phyloP scores from a whole-genome alignment of 2,329 filamentous ascomycete species.

The Raffaelea albimanens region DNA sequence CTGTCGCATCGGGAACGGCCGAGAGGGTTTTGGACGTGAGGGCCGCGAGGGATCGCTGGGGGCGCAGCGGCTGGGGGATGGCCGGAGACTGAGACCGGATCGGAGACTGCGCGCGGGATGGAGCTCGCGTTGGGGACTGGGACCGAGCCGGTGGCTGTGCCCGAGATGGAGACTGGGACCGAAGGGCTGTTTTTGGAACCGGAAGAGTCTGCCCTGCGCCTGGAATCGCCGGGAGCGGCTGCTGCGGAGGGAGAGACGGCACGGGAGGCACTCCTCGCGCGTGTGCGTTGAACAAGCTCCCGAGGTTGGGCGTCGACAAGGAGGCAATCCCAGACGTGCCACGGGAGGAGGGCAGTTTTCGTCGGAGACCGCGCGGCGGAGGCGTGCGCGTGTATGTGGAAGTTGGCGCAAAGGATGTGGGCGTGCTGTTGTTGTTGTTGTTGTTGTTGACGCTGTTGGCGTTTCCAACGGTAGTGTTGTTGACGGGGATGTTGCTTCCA shows the following conservation, averaged over 20 bases:
- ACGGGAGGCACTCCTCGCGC: slow-evolving; percentile 5
- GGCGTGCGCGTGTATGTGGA: neutral
- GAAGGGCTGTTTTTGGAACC: no score
- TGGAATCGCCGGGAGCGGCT: slow-evolving; percentile 1
- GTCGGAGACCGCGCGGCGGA: slow-evolving; percentile 9
- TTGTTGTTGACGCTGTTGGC: no score
- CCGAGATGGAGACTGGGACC: neutral
- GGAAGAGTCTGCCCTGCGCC: no score
- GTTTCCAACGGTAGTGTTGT: no score
- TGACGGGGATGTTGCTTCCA: no score
- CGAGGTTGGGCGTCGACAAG: slow-evolving; percentile 51
- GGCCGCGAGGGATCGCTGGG: slow-evolving; percentile 61
- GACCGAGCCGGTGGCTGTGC: neutral
- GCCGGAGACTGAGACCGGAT: neutral
- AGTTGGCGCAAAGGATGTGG: no score
- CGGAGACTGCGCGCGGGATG: neutral
- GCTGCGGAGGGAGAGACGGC: slow-evolving; percentile 3
- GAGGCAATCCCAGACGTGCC: slow-evolving; percentile 28
- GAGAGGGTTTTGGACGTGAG: slow-evolving; percentile 56
- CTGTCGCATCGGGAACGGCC: slow-evolving; percentile 56
- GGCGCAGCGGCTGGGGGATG: slow-evolving; percentile 32
- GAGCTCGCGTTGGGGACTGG: neutral
- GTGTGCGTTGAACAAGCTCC: slow-evolving; percentile 40
- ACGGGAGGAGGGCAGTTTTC: slow-evolving; percentile 8
- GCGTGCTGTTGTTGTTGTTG: no score